phyloP scores from a whole-genome alignment of 371 early-diverging fungal genomes.

The Mucor irregularis region DNA sequence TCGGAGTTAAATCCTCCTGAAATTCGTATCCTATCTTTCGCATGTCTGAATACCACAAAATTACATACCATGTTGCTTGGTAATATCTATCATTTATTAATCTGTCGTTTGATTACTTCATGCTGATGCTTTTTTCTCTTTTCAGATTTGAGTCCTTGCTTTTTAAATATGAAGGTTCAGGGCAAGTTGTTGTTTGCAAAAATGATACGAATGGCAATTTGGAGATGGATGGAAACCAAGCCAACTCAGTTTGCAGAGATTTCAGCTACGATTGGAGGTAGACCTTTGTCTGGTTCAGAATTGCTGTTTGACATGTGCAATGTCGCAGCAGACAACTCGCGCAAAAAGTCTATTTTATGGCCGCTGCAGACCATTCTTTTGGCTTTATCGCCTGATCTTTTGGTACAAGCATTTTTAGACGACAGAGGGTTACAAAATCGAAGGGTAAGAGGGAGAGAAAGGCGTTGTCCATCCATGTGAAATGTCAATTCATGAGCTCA shows the following conservation, averaged over 20 bases:
- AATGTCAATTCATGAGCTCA: too few relatives aligned
- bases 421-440: constrained; percentile 34
- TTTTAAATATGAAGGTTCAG: constrained; percentile 64
- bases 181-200: constrained; percentile 70
- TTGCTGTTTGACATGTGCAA: constrained; percentile 75
- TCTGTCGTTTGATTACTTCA: background rate
- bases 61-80: constrained; percentile 36
- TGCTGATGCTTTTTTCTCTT: constrained; percentile 3
- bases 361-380: constrained; percentile 78
- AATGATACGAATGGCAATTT: constrained; percentile 74
- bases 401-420: constrained; percentile 56
- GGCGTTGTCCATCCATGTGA: too few relatives aligned
- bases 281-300: constrained; percentile 75
- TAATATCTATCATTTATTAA: constrained; percentile 3
- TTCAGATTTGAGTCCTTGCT: constrained; percentile 63
- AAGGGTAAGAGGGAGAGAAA: constrained; percentile 25
- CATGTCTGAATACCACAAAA: constrained; percentile 23
- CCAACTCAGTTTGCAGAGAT: constrained; percentile 74
- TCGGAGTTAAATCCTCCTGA: constrained; percentile 33
- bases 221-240: constrained; percentile 85
- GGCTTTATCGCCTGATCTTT: constrained; percentile 74
- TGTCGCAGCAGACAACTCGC: constrained; percentile 62
- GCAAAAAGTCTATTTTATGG: constrained; percentile 71
- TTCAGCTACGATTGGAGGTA: constrained; percentile 54
- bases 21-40: constrained; percentile 35